Conservation (phyloP, 1,139 yeast species). For the Dujonia santamariae region DNA sequence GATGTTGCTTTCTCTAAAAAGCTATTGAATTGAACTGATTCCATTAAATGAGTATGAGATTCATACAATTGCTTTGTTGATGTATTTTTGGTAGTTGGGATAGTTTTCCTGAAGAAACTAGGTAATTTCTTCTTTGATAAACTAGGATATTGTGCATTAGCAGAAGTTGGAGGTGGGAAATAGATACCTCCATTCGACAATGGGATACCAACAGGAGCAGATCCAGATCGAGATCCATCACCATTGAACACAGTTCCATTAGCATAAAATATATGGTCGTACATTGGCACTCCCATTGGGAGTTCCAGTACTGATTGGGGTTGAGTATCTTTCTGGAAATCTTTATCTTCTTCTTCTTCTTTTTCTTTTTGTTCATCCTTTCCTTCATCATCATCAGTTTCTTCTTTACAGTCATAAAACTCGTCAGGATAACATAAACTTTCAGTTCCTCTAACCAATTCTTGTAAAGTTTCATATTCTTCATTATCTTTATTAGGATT, state of each 20-base stretch:
- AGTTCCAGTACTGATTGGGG: too few species aligned
- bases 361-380: too few species aligned
- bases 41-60: constrained; percentile 22
- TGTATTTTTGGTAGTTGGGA: constrained; percentile 16
- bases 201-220: too few species aligned
- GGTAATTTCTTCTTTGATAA: constrained; percentile 6
- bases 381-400: too few species aligned
- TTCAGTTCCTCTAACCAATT: constrained; percentile 20
- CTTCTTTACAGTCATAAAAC: constrained; percentile 8
- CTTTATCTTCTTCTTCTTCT: too few species aligned
- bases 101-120: constrained; percentile 14
- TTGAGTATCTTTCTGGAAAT: too few species aligned
- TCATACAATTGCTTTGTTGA: constrained; percentile 18
- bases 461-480: constrained; percentile 11
- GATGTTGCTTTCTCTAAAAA: constrained; percentile 15
- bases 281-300: too few species aligned
- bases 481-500: constrained; percentile 1
- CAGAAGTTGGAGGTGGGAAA: not conserved
- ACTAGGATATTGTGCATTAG: not conserved
- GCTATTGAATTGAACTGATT: constrained; percentile 20
- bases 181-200: not conserved
- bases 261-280: too few species aligned
- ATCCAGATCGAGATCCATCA: too few species aligned
- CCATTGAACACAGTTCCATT: too few species aligned
- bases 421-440: constrained; percentile 19